A percentile compares a stretch with the other conserved stretches of the same genome.
Evolutionary conservation across 2,329 filamentous ascomycete genomes (phyloP).

Genomic region (Parascedosporium putredinis): DNA sequence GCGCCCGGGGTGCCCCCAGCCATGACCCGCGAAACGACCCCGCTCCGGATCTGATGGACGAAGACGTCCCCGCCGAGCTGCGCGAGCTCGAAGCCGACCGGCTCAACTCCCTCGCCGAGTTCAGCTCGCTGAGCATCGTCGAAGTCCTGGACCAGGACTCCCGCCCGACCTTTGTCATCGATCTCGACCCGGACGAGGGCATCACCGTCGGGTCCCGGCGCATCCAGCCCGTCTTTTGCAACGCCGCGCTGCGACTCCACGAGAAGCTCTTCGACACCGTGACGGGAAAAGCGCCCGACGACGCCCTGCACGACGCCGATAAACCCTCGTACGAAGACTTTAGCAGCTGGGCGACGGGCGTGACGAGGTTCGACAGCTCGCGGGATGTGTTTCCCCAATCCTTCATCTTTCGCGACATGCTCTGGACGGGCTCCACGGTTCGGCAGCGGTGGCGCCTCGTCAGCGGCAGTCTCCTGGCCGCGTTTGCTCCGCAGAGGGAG

Average conservation of each 20-base stretch:
- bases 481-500: neutral
- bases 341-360: conserved; percentile 27
- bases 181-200: conserved; percentile 25
- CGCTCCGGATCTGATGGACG: too few species aligned
- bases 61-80: neutral
- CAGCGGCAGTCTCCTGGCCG: conserved; percentile 22
- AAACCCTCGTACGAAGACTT: conserved; percentile 23
- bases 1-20: too few species aligned
- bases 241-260: conserved; percentile 22
- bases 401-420: conserved; percentile 22
- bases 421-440: conserved; percentile 28
- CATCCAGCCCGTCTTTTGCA: conserved; percentile 25
- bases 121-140: conserved; percentile 10
- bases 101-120: neutral
- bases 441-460: conserved; percentile 28
- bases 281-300: conserved; percentile 9
- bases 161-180: conserved; percentile 26
- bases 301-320: neutral
- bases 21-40: neutral
- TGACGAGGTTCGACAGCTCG: conserved; percentile 31
- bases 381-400: conserved; percentile 33
- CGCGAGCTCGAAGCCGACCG: neutral
- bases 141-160: conserved; percentile 27
- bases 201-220: conserved; percentile 5
- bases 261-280: conserved; percentile 23